Evolutionary conservation across 306 rosid species (phyloP), one percentile per base, ranked within the genome.

Genomic region (Ammopiptanthus mongolicus): DNA sequence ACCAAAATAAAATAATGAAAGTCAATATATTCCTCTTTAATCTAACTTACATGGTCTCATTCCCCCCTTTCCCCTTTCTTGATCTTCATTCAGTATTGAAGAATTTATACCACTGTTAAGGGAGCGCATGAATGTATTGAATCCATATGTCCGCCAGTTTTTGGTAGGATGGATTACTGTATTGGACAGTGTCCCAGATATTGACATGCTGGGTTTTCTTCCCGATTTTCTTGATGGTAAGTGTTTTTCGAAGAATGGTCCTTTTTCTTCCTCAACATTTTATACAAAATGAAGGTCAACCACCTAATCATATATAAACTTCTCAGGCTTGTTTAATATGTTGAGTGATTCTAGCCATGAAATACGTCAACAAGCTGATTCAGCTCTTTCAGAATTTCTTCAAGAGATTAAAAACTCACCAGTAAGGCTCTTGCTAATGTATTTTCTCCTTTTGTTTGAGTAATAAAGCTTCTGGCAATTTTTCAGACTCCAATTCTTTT

Each of bases 161-260:
- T 84, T 96, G 91, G 98, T 96, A 12, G 99, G 99, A 83, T 96
- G 99, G 99, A 96, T 96, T 80, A 90, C 98, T 75, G 99, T 96
- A 36, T 84, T 96, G 85, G 98, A 96, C 82, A 91, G 99, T 64
- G 99, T 92, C 80, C 99, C 99, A 34, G 96, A 92, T 78, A 92
- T 96, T 73, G 99, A 96, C 77, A 96, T 96, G 99, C 90, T 96
- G 87, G 99, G 99, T 8, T 91, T 91, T 83, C 97, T 91, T 81
- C 97, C 97, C 34, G 97, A 91, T 83, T 89, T 91, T 81, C 97
- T 91, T 50, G 97, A 91, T 74, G 97, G 97, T 91, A 80, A 80
- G 69, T 5, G 5, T 81, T 61, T 55, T 65, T 48, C 66, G 25
- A 57, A 65, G 50, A 41, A 14, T 69, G 70, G 0, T n/a, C 23